Base-by-base conservation (phyloP, 2,329 filamentous ascomycete genomes). In the Erysiphe pulchra region DNA sequence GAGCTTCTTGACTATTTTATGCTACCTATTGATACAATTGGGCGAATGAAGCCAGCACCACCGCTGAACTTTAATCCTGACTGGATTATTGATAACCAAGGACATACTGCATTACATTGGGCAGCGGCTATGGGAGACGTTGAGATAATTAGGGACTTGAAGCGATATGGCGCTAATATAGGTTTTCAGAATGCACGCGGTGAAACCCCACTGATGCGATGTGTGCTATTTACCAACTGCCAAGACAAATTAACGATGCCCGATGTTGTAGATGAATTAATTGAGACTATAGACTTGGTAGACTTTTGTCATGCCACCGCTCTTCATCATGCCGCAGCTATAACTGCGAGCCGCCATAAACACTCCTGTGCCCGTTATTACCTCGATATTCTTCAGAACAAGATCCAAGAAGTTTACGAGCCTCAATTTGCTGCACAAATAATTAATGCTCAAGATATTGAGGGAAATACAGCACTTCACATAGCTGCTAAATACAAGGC, bases 61-160 rank as follows among this genome's bases (percentile, higher is more conserved):
- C 90, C 90, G 0, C 66, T 75, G 32, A 80, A 84, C 58, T 92
- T 93, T 55, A 78, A 92, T 56, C 77, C 92, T 6, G 80, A 98
- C 61, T 81, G 83, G 60, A 70, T 78, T n/a, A 94, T 98, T 50
- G 90, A 98, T 59, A 80, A 85, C 39, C 85, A 92, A 55, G 78
- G 79, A 10, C 86, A 95, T 57, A 92, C 85, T 2, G 86, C 87
- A 6, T 71, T 98, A 52, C 90, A 98, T 59, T 98, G 90, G 90
- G 90, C 86, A 16, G 85, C 84, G 45, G 84, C 90, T 20, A 98
- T 98, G 87, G 90, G 90, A 48, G 90, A 95, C 53, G 68, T 94
- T 30, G 81, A 87, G 43, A 82, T 95, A 14, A 83, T 94, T 50
- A 84, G 79, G 59, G 80, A 92, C 59, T 67, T 98, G 16, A 79